Evolutionary conservation across 805 yeast genomes (phyloP).

Genomic region (Pichia eremophila): DNA sequence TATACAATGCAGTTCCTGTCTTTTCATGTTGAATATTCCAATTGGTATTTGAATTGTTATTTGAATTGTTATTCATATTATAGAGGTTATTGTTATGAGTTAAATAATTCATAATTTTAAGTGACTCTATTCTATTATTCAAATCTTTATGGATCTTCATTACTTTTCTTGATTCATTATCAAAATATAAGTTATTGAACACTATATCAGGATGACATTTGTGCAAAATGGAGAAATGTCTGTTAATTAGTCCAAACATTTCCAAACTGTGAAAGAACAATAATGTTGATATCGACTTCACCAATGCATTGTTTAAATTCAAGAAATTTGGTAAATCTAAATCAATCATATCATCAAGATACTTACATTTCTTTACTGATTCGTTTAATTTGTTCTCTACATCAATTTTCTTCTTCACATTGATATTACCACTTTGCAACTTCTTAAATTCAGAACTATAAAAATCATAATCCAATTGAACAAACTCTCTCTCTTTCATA

Average conservation of each 20-base stretch:
- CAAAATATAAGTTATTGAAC: not conserved
- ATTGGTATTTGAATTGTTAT: too few relatives aligned
- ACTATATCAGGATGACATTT: not conserved
- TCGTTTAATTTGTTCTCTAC: too few relatives aligned
- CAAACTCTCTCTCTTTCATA: slow-evolving; percentile 17
- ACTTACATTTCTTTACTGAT: slow-evolving; percentile 24
- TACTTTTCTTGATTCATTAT: not conserved
- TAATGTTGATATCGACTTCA: slow-evolving; percentile 26
- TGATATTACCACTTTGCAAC: not conserved
- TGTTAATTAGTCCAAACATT: not conserved
- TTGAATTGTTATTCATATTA: too few relatives aligned
- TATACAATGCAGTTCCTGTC: slow-evolving; percentile 28
- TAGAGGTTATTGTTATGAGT: slow-evolving; percentile 3
- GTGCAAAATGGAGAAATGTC: not conserved
- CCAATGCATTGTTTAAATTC: slow-evolving; percentile 23
- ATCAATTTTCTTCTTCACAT: too few relatives aligned
- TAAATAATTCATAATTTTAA: slow-evolving; percentile 1
- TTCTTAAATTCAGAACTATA: slow-evolving; percentile 20
- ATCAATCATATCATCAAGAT: slow-evolving; percentile 31
- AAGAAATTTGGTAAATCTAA: slow-evolving; percentile 39
- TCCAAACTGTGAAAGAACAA: slow-evolving; percentile 26
- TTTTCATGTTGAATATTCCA: not conserved
- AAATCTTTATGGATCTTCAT: not conserved
- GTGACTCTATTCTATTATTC: not conserved
- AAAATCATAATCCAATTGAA: slow-evolving; percentile 17